phyloP scores from a whole-genome alignment of 1,284 basidiomycete species.

The Cryptococcus hybrid region DNA sequence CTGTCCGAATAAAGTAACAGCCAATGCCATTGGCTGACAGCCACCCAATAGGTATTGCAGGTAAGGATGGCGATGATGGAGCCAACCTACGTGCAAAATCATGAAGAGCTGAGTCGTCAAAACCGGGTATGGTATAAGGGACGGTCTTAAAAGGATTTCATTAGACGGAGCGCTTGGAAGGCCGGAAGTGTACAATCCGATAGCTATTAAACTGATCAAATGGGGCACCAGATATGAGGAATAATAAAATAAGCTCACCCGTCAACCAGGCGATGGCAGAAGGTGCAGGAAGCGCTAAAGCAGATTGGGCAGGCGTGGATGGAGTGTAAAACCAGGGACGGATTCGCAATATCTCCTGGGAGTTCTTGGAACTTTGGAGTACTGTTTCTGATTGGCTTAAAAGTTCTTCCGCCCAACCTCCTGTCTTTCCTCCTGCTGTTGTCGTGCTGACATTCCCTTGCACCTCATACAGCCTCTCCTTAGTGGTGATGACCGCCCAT shows the following conservation, averaged over 20 bases:
- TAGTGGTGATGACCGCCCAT: slow-evolving; percentile 77
- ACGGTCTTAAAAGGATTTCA: slow-evolving; percentile 36
- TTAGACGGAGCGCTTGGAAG: slow-evolving; percentile 28
- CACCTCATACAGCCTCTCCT: slow-evolving; percentile 88
- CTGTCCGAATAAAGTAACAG: slow-evolving; percentile 79
- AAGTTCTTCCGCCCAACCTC: slow-evolving; percentile 68
- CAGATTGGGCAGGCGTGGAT: slow-evolving; percentile 61
- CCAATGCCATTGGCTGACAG: slow-evolving; percentile 90
- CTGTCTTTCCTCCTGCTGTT: slow-evolving; percentile 53
- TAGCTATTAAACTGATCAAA: slow-evolving; percentile 52
- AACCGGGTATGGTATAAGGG: slow-evolving; percentile 57
- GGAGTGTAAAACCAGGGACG: slow-evolving; percentile 70
- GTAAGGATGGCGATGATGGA: slow-evolving; percentile 45
- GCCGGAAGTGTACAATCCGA: slow-evolving; percentile 79
- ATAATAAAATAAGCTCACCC: slow-evolving; percentile 52
- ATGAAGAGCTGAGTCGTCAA: too few relatives aligned
- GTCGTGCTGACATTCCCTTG: slow-evolving; percentile 57
- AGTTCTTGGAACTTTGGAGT: slow-evolving; percentile 83
- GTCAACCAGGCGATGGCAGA: slow-evolving; percentile 83
- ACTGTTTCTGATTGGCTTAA: slow-evolving; percentile 67
- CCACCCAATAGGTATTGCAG: slow-evolving; percentile 60
- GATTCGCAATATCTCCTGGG: slow-evolving; percentile 68
- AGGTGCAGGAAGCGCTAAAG: slow-evolving; percentile 56
- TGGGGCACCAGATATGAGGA: background rate
- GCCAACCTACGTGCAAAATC: background rate